Percentiles rank a stretch among this genome's conserved stretches.
Conservation (phyloP, 306 rosid genomes). For the Gleditsia sinensis region DNA sequence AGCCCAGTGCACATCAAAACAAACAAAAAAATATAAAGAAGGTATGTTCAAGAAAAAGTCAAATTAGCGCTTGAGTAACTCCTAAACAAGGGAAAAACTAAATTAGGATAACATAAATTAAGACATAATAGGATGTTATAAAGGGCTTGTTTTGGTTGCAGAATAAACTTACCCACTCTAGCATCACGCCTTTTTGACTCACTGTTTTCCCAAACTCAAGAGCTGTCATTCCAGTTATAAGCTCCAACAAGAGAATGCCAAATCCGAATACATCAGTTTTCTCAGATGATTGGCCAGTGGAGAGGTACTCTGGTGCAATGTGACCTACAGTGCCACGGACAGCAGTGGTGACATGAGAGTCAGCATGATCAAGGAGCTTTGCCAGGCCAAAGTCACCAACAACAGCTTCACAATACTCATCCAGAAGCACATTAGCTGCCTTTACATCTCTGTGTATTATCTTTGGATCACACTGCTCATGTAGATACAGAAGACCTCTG, state of each 20-base stretch:
- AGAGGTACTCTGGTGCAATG: slow-evolving; percentile 97
- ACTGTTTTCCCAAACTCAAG: slow-evolving; percentile 83
- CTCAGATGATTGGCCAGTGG: slow-evolving; percentile 98
- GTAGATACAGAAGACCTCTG: slow-evolving; percentile 90
- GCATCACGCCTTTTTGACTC: slow-evolving; percentile 93
- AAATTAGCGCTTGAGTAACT: neutral
- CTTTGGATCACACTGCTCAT: slow-evolving; percentile 98
- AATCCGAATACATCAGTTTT: slow-evolving; percentile 96
- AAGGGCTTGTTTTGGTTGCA: slow-evolving; percentile 14
- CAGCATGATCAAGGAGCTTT: slow-evolving; percentile 94
- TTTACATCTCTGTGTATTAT: slow-evolving; percentile 97
- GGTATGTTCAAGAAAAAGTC: neutral
- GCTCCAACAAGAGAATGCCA: slow-evolving; percentile 93
- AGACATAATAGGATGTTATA: slow-evolving; percentile 19
- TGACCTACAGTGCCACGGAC: slow-evolving; percentile 99
- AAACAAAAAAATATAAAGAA: neutral
- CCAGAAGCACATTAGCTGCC: slow-evolving; percentile 96
- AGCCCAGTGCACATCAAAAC: neutral
- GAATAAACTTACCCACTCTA: slow-evolving; percentile 84
- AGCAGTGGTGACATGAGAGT: slow-evolving; percentile 97
- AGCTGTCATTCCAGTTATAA: slow-evolving; percentile 96
- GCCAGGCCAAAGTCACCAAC: slow-evolving; percentile 99
- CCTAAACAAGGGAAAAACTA: neutral
- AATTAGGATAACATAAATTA: neutral
- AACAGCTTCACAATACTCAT: slow-evolving; percentile 79